These are phyloP conservation scores for Plantago major DNA, from an alignment of 257 asterid genomes.

Conservation along the genomic window DNA sequence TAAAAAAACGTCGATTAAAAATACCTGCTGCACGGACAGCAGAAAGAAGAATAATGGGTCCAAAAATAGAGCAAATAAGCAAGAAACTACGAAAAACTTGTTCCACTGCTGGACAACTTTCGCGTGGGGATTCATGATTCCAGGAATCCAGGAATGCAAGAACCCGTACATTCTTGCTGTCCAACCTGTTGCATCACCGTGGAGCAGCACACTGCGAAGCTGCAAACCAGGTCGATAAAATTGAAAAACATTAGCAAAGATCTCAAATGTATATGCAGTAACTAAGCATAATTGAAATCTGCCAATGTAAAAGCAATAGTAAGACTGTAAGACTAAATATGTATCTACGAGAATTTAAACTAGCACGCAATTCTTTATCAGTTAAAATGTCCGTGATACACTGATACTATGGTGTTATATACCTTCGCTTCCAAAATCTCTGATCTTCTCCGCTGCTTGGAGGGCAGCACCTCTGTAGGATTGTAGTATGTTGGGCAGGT, in stretches of 20 bases:
- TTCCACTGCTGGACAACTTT: constrained; percentile 67
- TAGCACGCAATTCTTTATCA: neutral
- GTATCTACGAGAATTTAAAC: neutral
- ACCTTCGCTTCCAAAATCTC: constrained; percentile 67
- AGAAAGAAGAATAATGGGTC: constrained; percentile 84
- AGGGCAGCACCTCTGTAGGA: constrained; percentile 29
- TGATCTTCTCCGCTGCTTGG: constrained; percentile 36
- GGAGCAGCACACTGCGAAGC: constrained; percentile 47
- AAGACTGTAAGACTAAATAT: too few relatives aligned
- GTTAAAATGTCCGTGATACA: too few relatives aligned
- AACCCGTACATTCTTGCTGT: constrained; percentile 42
- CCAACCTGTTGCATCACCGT: constrained; percentile 74
- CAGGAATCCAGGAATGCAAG: constrained; percentile 48
- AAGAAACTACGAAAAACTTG: constrained; percentile 62
- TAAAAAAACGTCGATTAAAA: neutral
- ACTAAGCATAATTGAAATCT: neutral
- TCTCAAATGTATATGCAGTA: neutral
- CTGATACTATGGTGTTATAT: neutral
- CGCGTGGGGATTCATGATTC: constrained; percentile 85
- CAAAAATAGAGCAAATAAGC: constrained; percentile 59
- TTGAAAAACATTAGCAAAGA: neutral
- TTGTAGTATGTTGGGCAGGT: constrained; percentile 70
- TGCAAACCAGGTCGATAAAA: constrained; percentile 28
- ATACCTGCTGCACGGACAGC: constrained; percentile 55
- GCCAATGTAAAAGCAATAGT: too few relatives aligned